These are phyloP conservation scores for Lantana camara DNA, from an alignment of 257 asterid species.

Conservation along the genomic window DNA sequence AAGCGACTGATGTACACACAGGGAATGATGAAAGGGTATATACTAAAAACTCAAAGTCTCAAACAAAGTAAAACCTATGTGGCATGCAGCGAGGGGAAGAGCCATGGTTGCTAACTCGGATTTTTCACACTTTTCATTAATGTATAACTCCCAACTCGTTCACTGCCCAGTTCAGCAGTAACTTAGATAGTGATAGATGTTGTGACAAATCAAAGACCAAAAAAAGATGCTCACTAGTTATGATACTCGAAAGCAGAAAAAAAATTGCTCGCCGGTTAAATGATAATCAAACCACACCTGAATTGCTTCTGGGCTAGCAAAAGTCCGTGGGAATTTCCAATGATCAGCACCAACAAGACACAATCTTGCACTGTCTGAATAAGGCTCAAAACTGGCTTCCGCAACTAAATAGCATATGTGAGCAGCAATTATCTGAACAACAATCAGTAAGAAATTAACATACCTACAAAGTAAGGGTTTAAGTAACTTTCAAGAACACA, in stretches of 20 bases:
- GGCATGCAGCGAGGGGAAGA: background rate
- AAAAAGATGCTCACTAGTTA: no score
- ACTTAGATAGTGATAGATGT: no score
- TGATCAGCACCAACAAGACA: constrained; percentile 98
- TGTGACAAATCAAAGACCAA: no score
- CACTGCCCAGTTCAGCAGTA: constrained; percentile 19
- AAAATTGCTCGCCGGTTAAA: constrained; percentile 14
- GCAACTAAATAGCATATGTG: constrained; percentile 96
- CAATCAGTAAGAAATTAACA: constrained; percentile 14
- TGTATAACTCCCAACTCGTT: background rate
- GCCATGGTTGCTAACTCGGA: background rate
- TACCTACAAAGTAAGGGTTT: constrained; percentile 15
- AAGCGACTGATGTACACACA: background rate
- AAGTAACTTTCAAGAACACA: constrained; percentile 24
- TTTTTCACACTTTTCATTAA: background rate
- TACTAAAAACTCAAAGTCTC: constrained; percentile 2
- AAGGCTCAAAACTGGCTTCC: constrained; percentile 86
- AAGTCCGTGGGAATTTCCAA: constrained; percentile 86
- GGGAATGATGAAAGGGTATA: background rate
- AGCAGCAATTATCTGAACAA: constrained; percentile 81
- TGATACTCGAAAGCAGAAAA: constrained; percentile 12
- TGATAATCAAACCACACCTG: constrained; percentile 60
- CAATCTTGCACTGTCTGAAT: constrained; percentile 85
- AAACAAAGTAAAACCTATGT: background rate
- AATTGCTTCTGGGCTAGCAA: constrained; percentile 95